Evolutionary conservation across 2,329 filamentous ascomycete species (phyloP).

Genomic region (Curvularia sp.): DNA sequence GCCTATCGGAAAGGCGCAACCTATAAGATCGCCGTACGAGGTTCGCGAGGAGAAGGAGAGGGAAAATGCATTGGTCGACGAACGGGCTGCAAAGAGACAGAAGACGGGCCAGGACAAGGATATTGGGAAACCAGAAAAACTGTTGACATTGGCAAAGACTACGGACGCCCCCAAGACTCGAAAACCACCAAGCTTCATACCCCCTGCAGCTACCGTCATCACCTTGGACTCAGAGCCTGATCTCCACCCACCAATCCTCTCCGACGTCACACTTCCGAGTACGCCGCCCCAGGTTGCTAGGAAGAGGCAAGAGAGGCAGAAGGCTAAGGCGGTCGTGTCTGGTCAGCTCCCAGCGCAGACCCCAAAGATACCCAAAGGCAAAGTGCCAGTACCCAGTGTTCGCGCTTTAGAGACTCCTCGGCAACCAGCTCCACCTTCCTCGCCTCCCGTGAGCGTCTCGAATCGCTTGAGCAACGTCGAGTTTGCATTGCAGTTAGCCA

Average conservation of each 20-base stretch:
- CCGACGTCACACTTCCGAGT: conserved; percentile 35
- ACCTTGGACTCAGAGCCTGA: conserved; percentile 48
- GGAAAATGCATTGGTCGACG: conserved; percentile 42
- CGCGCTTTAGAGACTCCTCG: conserved; percentile 35
- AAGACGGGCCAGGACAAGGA: conserved; percentile 35
- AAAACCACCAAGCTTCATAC: conserved; percentile 25
- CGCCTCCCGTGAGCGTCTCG: conserved; percentile 48
- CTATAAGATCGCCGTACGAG: conserved; percentile 73
- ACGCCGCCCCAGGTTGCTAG: conserved; percentile 23
- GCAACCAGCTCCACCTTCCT: conserved; percentile 38
- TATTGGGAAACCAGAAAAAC: conserved; percentile 20
- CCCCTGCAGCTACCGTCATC: conserved; percentile 43
- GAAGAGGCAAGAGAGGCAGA: not conserved
- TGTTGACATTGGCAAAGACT: conserved; percentile 35
- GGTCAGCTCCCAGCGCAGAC: conserved; percentile 19
- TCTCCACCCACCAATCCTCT: conserved; percentile 22
- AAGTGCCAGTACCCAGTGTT: conserved; percentile 33
- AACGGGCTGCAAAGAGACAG: conserved; percentile 50
- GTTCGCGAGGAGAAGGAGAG: conserved; percentile 46
- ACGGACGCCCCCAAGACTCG: conserved; percentile 30
- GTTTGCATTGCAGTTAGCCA: conserved; percentile 28
- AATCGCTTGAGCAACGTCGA: conserved; percentile 49
- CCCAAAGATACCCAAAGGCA: conserved; percentile 34
- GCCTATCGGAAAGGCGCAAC: conserved; percentile 65
- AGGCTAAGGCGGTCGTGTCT: conserved; percentile 7